phyloP scores from a whole-genome alignment of 2,329 filamentous ascomycete genomes.

The Thielaviopsis cerberus region DNA sequence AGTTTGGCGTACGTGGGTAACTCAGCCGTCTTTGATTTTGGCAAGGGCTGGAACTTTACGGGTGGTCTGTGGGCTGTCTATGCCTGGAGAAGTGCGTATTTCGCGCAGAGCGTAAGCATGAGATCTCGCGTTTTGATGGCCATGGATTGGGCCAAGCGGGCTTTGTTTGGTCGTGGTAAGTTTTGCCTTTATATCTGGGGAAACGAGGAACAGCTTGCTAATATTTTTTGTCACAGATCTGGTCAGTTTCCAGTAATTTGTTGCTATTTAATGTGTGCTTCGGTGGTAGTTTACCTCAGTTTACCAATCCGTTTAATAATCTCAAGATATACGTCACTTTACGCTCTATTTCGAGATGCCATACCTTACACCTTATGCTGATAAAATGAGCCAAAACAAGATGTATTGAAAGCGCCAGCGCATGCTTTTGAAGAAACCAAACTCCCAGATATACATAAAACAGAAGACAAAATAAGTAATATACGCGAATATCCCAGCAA shows the following conservation, averaged over 20 bases:
- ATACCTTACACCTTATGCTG: background rate
- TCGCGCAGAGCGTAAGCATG: conserved; percentile 89
- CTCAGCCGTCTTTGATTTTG: conserved; percentile 82
- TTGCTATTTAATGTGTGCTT: background rate
- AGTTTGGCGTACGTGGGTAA: conserved; percentile 91
- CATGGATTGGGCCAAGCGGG: conserved; percentile 98
- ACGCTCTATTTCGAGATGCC: background rate
- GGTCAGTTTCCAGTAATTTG: background rate
- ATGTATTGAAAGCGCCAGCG: conserved; percentile 7
- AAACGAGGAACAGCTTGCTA: background rate
- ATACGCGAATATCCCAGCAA: conserved; percentile 2
- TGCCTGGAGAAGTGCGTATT: conserved; percentile 89
- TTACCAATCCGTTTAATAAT: background rate
- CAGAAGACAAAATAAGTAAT: conserved; percentile 1
- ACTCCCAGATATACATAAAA: conserved; percentile 5
- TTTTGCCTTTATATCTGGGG: conserved; percentile 13
- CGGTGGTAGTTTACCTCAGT: background rate
- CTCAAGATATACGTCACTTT: background rate
- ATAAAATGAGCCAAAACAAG: background rate
- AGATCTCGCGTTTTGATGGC: conserved; percentile 73
- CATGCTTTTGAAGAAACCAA: conserved; percentile 10
- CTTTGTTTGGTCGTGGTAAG: conserved; percentile 85
- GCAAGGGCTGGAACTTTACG: conserved; percentile 54
- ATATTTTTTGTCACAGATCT: background rate
- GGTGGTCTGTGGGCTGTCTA: conserved; percentile 88